phyloP scores from a whole-genome alignment of 2,329 filamentous ascomycete species.

The Hymenoscyphus repandus region DNA sequence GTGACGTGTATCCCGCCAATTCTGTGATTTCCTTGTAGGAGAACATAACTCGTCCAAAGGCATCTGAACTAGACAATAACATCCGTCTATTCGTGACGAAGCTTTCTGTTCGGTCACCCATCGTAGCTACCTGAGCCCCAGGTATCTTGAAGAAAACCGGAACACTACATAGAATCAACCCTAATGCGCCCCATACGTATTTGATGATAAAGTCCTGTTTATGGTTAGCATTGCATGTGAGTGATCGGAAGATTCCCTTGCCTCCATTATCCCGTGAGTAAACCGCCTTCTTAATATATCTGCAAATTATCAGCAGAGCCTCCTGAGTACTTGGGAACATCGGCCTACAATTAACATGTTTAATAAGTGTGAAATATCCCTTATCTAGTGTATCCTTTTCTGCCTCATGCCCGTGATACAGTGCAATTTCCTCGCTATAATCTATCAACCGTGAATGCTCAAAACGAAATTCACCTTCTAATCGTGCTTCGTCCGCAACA shows the following conservation, averaged over 20 bases:
- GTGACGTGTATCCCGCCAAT: conserved; percentile 88
- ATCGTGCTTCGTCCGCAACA: conserved; percentile 87
- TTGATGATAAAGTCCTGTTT: conserved; percentile 87
- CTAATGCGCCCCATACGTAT: conserved; percentile 96
- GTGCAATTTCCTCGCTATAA: conserved; percentile 88
- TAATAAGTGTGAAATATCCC: conserved; percentile 97
- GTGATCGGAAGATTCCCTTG: conserved; percentile 7
- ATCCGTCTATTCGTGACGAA: conserved; percentile 94
- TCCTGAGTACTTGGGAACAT: neutral
- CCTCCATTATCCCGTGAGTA: conserved; percentile 97
- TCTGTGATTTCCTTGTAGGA: conserved; percentile 97
- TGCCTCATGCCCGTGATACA: conserved; percentile 86
- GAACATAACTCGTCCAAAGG: conserved; percentile 94
- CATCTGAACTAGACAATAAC: conserved; percentile 88
- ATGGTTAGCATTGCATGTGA: neutral
- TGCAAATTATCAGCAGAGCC: conserved; percentile 28
- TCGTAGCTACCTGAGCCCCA: conserved; percentile 48
- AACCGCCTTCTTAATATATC: conserved; percentile 81
- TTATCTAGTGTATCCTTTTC: conserved; percentile 97
- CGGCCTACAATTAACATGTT: conserved; percentile 72
- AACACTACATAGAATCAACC: conserved; percentile 84
- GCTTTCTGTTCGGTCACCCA: conserved; percentile 67
- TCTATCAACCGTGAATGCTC: conserved; percentile 93
- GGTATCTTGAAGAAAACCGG: conserved; percentile 95
- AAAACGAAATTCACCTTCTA: conserved; percentile 95